Evolutionary conservation across 495 filamentous ascomycete species (phyloP).

Genomic region (Aspergillus nanangensis): DNA sequence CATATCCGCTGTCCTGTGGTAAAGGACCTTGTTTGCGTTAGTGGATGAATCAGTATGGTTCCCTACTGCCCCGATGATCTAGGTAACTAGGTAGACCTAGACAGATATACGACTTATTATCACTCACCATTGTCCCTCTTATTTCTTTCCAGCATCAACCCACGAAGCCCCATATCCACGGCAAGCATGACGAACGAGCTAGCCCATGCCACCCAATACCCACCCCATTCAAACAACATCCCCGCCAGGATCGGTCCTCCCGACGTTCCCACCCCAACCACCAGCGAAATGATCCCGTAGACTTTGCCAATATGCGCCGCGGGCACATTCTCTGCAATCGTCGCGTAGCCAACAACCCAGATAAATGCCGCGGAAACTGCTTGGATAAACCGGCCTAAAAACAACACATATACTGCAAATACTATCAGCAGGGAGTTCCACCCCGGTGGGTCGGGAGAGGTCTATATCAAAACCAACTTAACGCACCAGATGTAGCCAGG

Average conservation of each 20-base stretch:
- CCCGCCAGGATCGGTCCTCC: slow-evolving; percentile 20
- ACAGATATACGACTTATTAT: neutral
- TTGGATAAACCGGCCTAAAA: slow-evolving; percentile 20
- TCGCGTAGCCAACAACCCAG: slow-evolving; percentile 22
- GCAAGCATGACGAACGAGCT: slow-evolving; percentile 14
- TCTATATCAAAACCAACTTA: too few species aligned
- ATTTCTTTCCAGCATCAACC: slow-evolving; percentile 21
- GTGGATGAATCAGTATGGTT: too few species aligned
- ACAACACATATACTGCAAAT: slow-evolving; percentile 11
- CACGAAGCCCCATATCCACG: slow-evolving; percentile 19
- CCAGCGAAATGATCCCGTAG: slow-evolving; percentile 12
- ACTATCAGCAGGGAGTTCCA: too few species aligned
- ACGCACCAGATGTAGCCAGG: slow-evolving; percentile 9
- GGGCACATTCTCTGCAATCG: slow-evolving; percentile 15
- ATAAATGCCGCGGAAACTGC: slow-evolving; percentile 11
- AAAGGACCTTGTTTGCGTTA: too few species aligned
- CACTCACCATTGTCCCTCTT: neutral
- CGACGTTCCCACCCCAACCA: slow-evolving; percentile 17
- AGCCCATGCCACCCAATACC: slow-evolving; percentile 27
- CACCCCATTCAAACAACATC: slow-evolving; percentile 16
- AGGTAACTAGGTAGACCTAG: too few species aligned
- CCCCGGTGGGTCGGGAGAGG: too few species aligned
- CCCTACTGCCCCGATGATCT: too few species aligned
- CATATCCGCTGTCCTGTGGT: too few species aligned
- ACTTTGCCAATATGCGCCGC: slow-evolving; percentile 19